A percentile compares a stretch with the other conserved stretches of the same genome.
phyloP scores from a whole-genome alignment of 140 eudicot species.

The Cichorium intybus region DNA sequence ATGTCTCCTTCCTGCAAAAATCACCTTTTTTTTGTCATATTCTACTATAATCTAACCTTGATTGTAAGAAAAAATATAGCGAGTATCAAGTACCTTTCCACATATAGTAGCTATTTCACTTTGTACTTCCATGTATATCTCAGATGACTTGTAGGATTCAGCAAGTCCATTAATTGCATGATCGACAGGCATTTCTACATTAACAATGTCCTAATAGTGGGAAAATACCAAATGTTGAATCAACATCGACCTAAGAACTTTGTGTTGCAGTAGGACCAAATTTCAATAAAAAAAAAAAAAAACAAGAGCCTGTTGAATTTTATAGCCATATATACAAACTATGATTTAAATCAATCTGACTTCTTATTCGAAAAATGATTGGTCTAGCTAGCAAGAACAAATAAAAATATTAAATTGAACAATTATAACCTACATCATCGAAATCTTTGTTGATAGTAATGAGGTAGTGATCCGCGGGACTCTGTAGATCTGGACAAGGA shows the following conservation, averaged over 20 bases:
- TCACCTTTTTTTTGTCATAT: neutral
- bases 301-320: no score
- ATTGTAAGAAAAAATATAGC: neutral
- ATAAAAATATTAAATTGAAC: neutral
- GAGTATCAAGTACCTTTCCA: slow-evolving; percentile 31
- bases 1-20: slow-evolving; percentile 12
- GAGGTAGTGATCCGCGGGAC: slow-evolving; percentile 72
- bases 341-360: no score
- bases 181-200: slow-evolving; percentile 30
- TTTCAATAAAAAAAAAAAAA: no score
- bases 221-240: neutral
- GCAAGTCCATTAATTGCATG: slow-evolving; percentile 43
- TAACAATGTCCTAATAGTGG: slow-evolving; percentile 37
- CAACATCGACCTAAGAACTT: neutral
- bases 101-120: slow-evolving; percentile 38
- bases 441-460: slow-evolving; percentile 65
- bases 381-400: no score
- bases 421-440: slow-evolving; percentile 35
- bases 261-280: neutral
- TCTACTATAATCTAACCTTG: neutral
- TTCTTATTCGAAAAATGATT: no score
- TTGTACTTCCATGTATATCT: slow-evolving; percentile 28
- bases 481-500: slow-evolving; percentile 53
- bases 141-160: slow-evolving; percentile 55
- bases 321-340: no score